Conservation (phyloP, 495 filamentous ascomycete genomes). For the Cenococcum geophilum region DNA sequence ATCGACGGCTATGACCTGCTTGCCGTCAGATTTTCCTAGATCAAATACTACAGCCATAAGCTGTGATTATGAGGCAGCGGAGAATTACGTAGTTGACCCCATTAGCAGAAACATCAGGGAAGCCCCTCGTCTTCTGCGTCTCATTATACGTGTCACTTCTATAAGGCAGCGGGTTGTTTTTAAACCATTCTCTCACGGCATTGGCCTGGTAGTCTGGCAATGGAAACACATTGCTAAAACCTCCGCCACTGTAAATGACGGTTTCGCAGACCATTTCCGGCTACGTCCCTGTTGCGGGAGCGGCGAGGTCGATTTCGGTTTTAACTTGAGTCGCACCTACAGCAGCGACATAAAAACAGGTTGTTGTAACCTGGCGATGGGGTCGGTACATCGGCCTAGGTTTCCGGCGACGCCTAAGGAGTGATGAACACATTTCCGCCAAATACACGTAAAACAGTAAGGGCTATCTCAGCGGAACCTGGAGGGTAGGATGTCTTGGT, state of each 20-base stretch:
- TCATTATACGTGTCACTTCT: constrained; percentile 49
- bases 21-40: no score
- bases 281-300: constrained; percentile 17
- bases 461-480: no score
- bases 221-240: constrained; percentile 63
- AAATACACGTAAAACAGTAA: no score
- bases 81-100: constrained; percentile 16
- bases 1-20: background rate
- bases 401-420: constrained; percentile 40
- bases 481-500: no score
- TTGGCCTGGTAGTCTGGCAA: constrained; percentile 52
- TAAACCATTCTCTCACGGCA: constrained; percentile 49
- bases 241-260: constrained; percentile 50
- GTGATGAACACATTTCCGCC: no score
- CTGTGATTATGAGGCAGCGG: no score
- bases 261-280: constrained; percentile 18
- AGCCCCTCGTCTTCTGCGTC: constrained; percentile 55
- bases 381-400: constrained; percentile 3
- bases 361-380: background rate
- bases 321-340: constrained; percentile 22
- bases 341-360: constrained; percentile 48
- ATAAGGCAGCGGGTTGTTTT: constrained; percentile 44
- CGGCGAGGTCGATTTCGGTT: constrained; percentile 30
- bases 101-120: constrained; percentile 57
- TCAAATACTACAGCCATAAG: no score